phyloP scores from a whole-genome alignment of 164 flowering plant genomes.

The Pachysandra terminalis region DNA sequence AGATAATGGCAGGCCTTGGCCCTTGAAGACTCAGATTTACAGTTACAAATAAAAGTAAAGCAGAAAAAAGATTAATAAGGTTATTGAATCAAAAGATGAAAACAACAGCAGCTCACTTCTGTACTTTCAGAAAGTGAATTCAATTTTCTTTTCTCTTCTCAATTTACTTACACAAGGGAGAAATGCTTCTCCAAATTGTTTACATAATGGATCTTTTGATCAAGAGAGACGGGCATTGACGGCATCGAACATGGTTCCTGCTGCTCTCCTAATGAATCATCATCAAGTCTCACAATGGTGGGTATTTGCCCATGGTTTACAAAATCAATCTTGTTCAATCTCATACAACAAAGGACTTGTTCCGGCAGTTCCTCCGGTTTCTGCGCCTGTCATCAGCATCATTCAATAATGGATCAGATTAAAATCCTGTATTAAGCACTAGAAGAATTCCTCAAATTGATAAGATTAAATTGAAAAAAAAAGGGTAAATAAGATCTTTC shows the following conservation, averaged over 20 bases:
- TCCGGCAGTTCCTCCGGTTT: conserved; percentile 91
- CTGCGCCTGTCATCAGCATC: conserved; percentile 60
- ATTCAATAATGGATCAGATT: not conserved
- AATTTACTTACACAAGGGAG: not conserved
- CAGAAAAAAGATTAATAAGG: too few species aligned
- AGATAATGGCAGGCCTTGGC: not conserved
- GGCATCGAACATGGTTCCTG: not conserved
- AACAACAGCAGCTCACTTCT: not conserved
- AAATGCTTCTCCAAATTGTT: not conserved
- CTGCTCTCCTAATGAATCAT: conserved; percentile 14
- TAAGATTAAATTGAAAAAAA: too few species aligned
- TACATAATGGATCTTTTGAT: not conserved
- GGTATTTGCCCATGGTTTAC: conserved; percentile 85
- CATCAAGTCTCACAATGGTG: conserved; percentile 43
- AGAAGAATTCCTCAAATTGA: too few species aligned
- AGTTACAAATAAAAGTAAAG: not conserved
- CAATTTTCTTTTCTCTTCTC: not conserved
- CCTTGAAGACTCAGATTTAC: not conserved
- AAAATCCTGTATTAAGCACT: not conserved
- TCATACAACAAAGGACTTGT: conserved; percentile 70
- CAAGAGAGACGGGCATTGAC: not conserved
- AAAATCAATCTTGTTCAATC: conserved; percentile 78
- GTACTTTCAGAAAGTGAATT: not conserved
- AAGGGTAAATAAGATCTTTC: too few species aligned
- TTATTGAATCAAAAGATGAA: not conserved